Percentiles rank a stretch among this genome's conserved stretches.
Conservation (phyloP, 2,329 filamentous ascomycete species). For the Colletotrichum brevisporum region DNA sequence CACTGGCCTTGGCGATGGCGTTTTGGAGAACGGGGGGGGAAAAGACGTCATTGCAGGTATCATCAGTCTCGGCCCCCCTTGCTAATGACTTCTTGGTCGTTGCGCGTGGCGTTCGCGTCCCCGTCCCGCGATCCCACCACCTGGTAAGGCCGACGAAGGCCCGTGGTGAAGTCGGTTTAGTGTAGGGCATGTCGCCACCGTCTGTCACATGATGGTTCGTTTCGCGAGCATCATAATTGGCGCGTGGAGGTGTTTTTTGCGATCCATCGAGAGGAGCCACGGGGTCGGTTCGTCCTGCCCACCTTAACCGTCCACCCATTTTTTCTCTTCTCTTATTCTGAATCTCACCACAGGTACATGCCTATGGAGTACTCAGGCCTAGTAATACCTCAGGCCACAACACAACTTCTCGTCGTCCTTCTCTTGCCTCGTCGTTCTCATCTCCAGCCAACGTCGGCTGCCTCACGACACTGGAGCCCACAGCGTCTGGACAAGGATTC, state of each 20-base stretch:
- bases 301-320: neutral
- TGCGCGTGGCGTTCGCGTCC: neutral
- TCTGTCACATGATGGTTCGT: conserved; percentile 34
- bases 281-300: neutral
- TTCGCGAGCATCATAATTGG: conserved; percentile 18
- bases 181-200: conserved; percentile 26
- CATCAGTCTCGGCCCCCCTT: too few relatives aligned
- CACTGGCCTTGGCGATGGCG: too few relatives aligned
- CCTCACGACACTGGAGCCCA: conserved; percentile 20
- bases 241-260: neutral
- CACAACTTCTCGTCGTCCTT: neutral
- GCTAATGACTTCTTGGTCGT: too few relatives aligned
- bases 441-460: conserved; percentile 25
- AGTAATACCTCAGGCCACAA: conserved; percentile 7
- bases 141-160: conserved; percentile 11
- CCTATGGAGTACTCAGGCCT: too few relatives aligned
- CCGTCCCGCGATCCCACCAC: neutral
- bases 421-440: neutral
- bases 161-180: conserved; percentile 23
- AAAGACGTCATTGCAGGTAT: too few relatives aligned
- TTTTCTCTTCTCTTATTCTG: too few relatives aligned
- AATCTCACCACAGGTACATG: too few relatives aligned
- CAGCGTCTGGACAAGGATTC: conserved; percentile 7
- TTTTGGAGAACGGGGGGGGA: too few relatives aligned
- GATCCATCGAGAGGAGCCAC: conserved; percentile 18